phyloP scores from a whole-genome alignment of 1,284 basidiomycete genomes.

The Xanthoconium separans region DNA sequence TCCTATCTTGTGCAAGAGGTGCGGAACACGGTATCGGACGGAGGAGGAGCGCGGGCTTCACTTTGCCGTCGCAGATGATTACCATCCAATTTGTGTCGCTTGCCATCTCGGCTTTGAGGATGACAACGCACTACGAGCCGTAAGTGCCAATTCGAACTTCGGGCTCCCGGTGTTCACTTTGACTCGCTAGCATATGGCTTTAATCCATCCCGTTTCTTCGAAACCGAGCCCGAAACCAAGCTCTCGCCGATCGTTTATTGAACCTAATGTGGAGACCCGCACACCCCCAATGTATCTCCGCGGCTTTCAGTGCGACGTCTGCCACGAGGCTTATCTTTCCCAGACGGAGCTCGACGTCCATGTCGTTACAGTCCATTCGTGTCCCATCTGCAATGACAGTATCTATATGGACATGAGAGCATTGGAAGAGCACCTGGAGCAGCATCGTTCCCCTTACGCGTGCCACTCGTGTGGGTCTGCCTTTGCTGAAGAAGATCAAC shows the following conservation, averaged over 20 bases:
- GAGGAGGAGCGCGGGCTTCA: conserved; percentile 29
- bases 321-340: conserved; percentile 23
- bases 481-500: conserved; percentile 26
- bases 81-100: conserved; percentile 26
- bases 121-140: conserved; percentile 19
- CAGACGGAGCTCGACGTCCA: conserved; percentile 32
- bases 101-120: conserved; percentile 32
- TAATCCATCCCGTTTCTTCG: conserved; percentile 16
- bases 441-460: conserved; percentile 27
- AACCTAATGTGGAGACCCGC: conserved; percentile 6
- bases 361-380: conserved; percentile 32
- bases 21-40: conserved; percentile 29
- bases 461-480: conserved; percentile 26
- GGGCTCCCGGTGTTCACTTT: conserved; percentile 13
- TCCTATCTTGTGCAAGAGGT: conserved; percentile 26
- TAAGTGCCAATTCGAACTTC: conserved; percentile 18
- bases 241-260: conserved; percentile 11
- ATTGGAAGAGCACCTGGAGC: conserved; percentile 31
- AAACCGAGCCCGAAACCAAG: conserved; percentile 11
- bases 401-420: conserved; percentile 24
- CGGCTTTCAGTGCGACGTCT: conserved; percentile 24
- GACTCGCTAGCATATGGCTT: conserved; percentile 17
- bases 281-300: not conserved
- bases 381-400: conserved; percentile 34
- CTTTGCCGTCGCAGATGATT: conserved; percentile 23